Percentiles rank a stretch among this genome's conserved stretches.
phyloP scores from a whole-genome alignment of 2,329 filamentous ascomycete genomes.

The Penicillium glabrum region DNA sequence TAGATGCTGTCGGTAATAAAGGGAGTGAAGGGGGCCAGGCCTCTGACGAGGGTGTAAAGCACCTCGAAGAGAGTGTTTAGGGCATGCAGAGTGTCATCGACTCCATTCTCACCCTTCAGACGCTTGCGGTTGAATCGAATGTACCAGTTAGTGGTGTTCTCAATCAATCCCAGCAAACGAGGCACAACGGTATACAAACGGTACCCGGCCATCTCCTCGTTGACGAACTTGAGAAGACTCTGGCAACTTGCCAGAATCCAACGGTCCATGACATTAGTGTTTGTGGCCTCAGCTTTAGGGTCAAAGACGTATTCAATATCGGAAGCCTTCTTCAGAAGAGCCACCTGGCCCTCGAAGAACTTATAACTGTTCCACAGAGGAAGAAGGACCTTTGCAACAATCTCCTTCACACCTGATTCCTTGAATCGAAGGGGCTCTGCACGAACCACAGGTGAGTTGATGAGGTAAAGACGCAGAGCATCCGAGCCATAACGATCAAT shows the following conservation, averaged over 20 bases:
- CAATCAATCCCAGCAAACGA: constrained; percentile 76
- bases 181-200: constrained; percentile 90
- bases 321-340: constrained; percentile 81
- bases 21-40: constrained; percentile 89
- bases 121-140: constrained; percentile 91
- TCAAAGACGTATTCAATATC: constrained; percentile 76
- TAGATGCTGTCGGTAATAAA: constrained; percentile 97
- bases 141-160: constrained; percentile 98
- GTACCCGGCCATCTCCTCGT: constrained; percentile 83
- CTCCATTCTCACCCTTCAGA: constrained; percentile 83
- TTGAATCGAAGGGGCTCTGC: constrained; percentile 90
- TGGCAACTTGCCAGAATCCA: constrained; percentile 95
- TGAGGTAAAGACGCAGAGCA: constrained; percentile 89
- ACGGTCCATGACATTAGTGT: constrained; percentile 90
- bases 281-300: constrained; percentile 69
- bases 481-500: constrained; percentile 90
- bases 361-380: constrained; percentile 97
- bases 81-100: constrained; percentile 83
- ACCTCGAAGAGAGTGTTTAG: constrained; percentile 94
- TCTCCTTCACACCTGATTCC: constrained; percentile 88
- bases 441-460: constrained; percentile 92
- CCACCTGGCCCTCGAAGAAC: constrained; percentile 88
- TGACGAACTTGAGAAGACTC: constrained; percentile 85
- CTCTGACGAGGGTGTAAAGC: constrained; percentile 81
- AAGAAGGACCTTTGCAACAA: constrained; percentile 85